Evolutionary conservation across 306 rosid genomes (phyloP).

Genomic region (Casuarina equisetifolia): DNA sequence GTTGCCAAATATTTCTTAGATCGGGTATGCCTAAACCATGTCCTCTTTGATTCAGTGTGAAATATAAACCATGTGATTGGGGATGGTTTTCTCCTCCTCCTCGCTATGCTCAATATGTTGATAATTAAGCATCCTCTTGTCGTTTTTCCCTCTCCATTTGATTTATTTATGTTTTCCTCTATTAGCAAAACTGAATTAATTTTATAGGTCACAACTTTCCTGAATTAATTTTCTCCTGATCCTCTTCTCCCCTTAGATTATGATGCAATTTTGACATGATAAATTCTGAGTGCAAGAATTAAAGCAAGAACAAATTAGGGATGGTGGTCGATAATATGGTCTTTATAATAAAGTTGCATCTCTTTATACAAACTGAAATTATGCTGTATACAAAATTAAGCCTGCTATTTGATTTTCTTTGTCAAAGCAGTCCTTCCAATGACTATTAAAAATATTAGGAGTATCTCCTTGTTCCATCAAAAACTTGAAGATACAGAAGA

Average conservation of each 20-base stretch:
- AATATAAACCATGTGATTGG: constrained; percentile 5
- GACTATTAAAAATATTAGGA: too few relatives aligned
- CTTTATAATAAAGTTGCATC: neutral
- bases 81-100: neutral
- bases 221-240: constrained; percentile 8
- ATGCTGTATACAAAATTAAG: too few relatives aligned
- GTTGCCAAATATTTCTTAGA: constrained; percentile 82
- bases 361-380: too few relatives aligned
- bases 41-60: constrained; percentile 16
- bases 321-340: neutral
- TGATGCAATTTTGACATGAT: constrained; percentile 6
- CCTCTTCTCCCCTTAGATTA: neutral
- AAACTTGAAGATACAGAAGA: too few relatives aligned
- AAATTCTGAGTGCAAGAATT: neutral
- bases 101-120: neutral
- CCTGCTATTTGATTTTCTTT: too few relatives aligned
- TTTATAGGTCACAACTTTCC: constrained; percentile 14
- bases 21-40: constrained; percentile 54
- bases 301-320: constrained; percentile 1
- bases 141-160: neutral
- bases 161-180: constrained; percentile 14
- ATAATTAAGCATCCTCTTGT: neutral
- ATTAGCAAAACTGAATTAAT: neutral
- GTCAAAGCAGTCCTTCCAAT: too few relatives aligned
- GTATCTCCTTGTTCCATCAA: too few relatives aligned